A percentile compares a stretch with the other conserved stretches of the same genome.
Conservation (phyloP, 2,329 filamentous ascomycete species). For the Paracamarosporium sp. region DNA sequence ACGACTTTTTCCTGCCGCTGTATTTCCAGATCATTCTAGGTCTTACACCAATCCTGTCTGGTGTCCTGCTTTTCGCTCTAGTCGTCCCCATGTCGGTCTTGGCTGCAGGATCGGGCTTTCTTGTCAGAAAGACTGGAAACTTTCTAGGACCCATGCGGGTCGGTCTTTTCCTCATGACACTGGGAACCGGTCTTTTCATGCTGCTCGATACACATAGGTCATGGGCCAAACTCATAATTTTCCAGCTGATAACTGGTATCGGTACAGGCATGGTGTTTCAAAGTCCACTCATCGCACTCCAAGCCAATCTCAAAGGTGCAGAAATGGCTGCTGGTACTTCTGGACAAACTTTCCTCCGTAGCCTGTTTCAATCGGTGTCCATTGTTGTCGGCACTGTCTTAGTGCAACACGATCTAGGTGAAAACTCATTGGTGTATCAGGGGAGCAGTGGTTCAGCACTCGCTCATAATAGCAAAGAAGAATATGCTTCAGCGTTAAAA, state of each 20-base stretch:
- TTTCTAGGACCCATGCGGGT: background rate
- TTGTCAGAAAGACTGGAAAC: background rate
- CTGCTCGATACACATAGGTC: background rate
- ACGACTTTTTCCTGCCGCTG: slow-evolving; percentile 71
- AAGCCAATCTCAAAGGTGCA: too few species aligned
- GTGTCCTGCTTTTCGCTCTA: slow-evolving; percentile 31
- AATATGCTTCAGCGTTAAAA: too few species aligned
- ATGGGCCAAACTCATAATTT: slow-evolving; percentile 21
- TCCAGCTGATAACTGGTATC: slow-evolving; percentile 22
- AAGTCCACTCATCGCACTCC: slow-evolving; percentile 27
- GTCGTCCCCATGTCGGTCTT: slow-evolving; percentile 36
- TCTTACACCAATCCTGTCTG: slow-evolving; percentile 2
- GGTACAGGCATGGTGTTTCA: slow-evolving; percentile 65
- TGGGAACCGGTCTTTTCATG: background rate
- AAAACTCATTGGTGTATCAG: too few species aligned
- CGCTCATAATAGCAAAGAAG: too few species aligned
- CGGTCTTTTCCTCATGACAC: background rate
- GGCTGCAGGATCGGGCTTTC: background rate
- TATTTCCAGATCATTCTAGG: slow-evolving; percentile 17
- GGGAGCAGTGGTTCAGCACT: too few species aligned
- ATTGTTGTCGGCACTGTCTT: too few species aligned
- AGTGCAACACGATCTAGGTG: too few species aligned
- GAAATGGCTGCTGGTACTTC: too few species aligned
- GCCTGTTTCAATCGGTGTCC: too few species aligned
- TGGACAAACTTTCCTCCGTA: too few species aligned